phyloP scores from a whole-genome alignment of 164 flowering plant species.

The Paratinospora sagittata region DNA sequence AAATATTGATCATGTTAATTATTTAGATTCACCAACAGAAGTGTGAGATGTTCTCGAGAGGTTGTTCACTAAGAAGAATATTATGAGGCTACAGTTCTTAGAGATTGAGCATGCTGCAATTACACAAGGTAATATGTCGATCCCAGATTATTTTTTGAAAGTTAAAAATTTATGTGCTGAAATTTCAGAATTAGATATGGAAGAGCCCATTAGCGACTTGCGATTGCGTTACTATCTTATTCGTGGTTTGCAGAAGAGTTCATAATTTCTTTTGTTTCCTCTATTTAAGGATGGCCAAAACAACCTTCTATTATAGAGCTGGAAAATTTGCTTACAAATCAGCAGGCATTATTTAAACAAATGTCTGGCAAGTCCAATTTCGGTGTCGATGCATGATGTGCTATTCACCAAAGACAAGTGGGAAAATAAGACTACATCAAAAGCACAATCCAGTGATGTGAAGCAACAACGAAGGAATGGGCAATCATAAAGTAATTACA shows the following conservation, averaged over 20 bases:
- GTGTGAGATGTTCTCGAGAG: constrained; percentile 17
- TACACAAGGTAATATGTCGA: too few species aligned
- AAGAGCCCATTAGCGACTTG: neutral
- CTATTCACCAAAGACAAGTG: neutral
- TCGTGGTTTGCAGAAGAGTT: too few species aligned
- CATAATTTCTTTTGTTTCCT: neutral
- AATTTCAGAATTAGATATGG: neutral
- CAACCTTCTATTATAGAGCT: neutral
- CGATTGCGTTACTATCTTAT: too few species aligned
- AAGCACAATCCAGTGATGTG: neutral
- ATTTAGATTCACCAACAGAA: constrained; percentile 13
- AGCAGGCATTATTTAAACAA: neutral
- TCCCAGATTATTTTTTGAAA: neutral
- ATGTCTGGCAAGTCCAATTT: neutral
- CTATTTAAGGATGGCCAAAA: neutral
- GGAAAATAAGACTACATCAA: too few species aligned
- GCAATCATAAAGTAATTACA: too few species aligned
- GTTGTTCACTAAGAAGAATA: constrained; percentile 18
- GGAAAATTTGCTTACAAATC: constrained; percentile 5
- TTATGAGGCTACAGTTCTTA: constrained; percentile 10
- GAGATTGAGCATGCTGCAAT: neutral
- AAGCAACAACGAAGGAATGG: too few species aligned
- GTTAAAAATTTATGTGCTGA: constrained; percentile 3
- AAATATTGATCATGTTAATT: constrained; percentile 17
- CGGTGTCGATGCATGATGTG: neutral